Conservation (phyloP, 2,329 filamentous ascomycete species). For the Trichoderma koningiopsis region DNA sequence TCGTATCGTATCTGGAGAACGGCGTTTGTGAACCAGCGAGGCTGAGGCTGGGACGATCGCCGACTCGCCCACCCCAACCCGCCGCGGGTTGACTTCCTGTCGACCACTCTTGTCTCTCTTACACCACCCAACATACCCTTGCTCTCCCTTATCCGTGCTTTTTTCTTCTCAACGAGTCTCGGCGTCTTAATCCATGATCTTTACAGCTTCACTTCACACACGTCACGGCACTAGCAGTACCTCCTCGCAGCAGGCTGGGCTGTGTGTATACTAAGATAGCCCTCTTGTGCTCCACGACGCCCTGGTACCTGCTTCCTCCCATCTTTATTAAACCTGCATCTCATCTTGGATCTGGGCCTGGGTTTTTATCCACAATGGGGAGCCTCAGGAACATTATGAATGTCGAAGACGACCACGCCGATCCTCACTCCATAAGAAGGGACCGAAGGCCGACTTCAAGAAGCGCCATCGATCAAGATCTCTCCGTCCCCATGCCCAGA, state of each 20-base stretch:
- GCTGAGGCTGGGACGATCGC: constrained; percentile 22
- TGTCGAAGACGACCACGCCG: constrained; percentile 51
- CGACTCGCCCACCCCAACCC: constrained; percentile 19
- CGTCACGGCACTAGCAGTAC: constrained; percentile 29
- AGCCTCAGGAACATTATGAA: constrained; percentile 62
- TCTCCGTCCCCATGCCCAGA: constrained; percentile 42
- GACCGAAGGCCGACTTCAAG: constrained; percentile 45
- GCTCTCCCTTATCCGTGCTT: constrained; percentile 23
- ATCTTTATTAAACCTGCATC: constrained; percentile 31
- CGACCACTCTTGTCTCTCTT: constrained; percentile 21
- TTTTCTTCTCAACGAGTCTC: constrained; percentile 34
- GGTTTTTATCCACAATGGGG: constrained; percentile 48
- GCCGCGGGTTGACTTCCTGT: constrained; percentile 10
- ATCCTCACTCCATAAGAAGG: constrained; percentile 50
- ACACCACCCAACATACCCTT: constrained; percentile 31
- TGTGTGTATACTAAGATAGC: constrained; percentile 53
- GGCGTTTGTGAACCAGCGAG: constrained; percentile 5
- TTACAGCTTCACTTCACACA: constrained; percentile 29
- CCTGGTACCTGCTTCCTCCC: constrained; percentile 40
- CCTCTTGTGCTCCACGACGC: constrained; percentile 34
- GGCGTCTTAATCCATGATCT: constrained; percentile 39
- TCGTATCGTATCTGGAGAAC: constrained; percentile 19
- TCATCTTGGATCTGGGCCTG: constrained; percentile 31
- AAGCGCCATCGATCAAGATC: constrained; percentile 34
- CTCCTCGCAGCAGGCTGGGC: constrained; percentile 44